Evolutionary conservation across 139 green algal species (phyloP).

Genomic region (Ettlia oleoabundans): DNA sequence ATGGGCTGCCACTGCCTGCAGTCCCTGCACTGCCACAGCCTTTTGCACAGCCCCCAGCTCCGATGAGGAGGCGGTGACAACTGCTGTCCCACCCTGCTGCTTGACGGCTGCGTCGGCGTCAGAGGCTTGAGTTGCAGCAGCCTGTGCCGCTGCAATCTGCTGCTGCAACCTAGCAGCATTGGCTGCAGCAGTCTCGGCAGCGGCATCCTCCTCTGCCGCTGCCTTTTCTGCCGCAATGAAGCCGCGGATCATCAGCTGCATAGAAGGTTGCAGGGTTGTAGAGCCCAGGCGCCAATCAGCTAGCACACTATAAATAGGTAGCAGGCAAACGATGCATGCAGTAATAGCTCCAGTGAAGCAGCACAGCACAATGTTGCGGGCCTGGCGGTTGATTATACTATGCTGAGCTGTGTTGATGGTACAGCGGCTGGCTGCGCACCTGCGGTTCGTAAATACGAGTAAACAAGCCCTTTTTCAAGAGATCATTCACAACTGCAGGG

Average conservation of each 20-base stretch:
- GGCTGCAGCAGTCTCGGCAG: too few species aligned
- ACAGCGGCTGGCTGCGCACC: slow-evolving; percentile 25
- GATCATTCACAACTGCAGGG: slow-evolving; percentile 51
- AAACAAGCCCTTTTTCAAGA: slow-evolving; percentile 75
- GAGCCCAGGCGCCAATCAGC: not conserved
- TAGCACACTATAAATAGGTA: not conserved
- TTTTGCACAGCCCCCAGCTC: not conserved
- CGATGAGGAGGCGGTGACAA: too few species aligned
- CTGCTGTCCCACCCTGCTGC: too few species aligned
- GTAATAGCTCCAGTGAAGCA: too few species aligned
- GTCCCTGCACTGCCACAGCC: not conserved
- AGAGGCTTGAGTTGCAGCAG: not conserved
- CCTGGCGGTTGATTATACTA: too few species aligned
- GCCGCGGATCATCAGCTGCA: slow-evolving; percentile 28
- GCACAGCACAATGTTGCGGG: too few species aligned
- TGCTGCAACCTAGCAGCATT: not conserved
- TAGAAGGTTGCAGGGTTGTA: not conserved
- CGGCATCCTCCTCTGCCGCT: not conserved
- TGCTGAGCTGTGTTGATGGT: not conserved
- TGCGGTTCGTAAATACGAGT: slow-evolving; percentile 76
- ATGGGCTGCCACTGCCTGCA: too few species aligned
- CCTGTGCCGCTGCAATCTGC: not conserved
- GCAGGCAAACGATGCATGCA: too few species aligned
- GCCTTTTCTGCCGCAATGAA: slow-evolving; percentile 1
- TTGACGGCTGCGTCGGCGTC: not conserved